These are phyloP conservation scores for Pseudozyma pruni DNA, from an alignment of 1,284 basidiomycete genomes.

Conservation along the genomic window DNA sequence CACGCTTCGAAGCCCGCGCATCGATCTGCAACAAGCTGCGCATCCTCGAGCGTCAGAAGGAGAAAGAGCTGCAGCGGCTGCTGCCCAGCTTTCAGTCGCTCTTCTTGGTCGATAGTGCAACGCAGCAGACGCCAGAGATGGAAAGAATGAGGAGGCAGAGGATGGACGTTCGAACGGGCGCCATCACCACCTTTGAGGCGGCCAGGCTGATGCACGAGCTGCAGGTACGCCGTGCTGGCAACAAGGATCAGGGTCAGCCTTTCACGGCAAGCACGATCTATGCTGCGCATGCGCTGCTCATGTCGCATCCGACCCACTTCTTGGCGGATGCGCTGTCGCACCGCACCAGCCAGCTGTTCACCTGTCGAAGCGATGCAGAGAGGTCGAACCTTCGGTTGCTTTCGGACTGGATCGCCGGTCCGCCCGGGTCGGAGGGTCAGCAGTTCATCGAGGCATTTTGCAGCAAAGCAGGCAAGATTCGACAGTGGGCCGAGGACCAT, in stretches of 20 bases:
- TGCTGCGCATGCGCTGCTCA: constrained; percentile 80
- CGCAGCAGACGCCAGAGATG: neutral
- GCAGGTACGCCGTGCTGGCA: neutral
- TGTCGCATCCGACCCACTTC: constrained; percentile 76
- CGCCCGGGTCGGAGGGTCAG: constrained; percentile 24
- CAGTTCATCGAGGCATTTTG: constrained; percentile 56
- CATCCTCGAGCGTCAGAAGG: constrained; percentile 35
- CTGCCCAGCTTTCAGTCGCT: constrained; percentile 41
- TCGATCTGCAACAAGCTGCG: constrained; percentile 40
- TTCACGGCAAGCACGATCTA: constrained; percentile 69
- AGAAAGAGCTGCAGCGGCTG: constrained; percentile 39
- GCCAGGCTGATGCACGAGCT: constrained; percentile 26
- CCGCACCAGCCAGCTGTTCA: constrained; percentile 74
- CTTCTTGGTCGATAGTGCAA: constrained; percentile 26
- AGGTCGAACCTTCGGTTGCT: constrained; percentile 74
- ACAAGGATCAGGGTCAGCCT: neutral
- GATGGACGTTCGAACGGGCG: constrained; percentile 35
- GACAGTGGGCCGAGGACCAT: constrained; percentile 65
- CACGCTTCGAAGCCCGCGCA: constrained; percentile 35
- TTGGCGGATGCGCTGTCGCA: constrained; percentile 74
- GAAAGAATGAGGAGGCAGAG: constrained; percentile 7
- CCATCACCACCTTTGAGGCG: constrained; percentile 43
- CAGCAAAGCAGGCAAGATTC: constrained; percentile 62
- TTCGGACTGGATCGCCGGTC: constrained; percentile 71
- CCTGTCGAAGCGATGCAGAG: constrained; percentile 77